phyloP scores from a whole-genome alignment of 768 basidiomycete species.

The Russula sp. region DNA sequence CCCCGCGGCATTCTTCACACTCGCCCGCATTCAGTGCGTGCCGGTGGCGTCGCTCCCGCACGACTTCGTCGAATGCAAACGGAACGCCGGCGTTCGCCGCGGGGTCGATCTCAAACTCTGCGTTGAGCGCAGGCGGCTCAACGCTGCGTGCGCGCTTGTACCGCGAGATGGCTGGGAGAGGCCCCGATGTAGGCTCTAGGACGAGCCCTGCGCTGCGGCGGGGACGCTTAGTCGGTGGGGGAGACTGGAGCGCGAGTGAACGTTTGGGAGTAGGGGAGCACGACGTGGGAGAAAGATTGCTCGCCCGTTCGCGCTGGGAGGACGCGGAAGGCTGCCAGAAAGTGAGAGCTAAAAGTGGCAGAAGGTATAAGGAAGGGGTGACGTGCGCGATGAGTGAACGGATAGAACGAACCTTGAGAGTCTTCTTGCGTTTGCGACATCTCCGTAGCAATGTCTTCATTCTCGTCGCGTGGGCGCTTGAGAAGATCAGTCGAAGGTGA shows the following conservation, averaged over 20 bases:
- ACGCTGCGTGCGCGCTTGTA: background rate
- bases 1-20: constrained; percentile 78
- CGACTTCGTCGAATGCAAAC: constrained; percentile 73
- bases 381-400: background rate
- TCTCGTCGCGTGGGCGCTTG: constrained; percentile 5
- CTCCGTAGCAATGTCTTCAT: background rate
- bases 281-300: background rate
- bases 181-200: background rate
- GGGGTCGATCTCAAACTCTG: constrained; percentile 57
- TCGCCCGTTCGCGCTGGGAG: constrained; percentile 6
- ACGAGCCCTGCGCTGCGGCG: background rate
- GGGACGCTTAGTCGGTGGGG: constrained; percentile 12
- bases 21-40: constrained; percentile 65
- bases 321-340: constrained; percentile 17
- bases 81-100: constrained; percentile 55
- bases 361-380: background rate
- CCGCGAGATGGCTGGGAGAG: background rate
- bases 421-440: constrained; percentile 24
- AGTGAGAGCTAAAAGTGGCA: constrained; percentile 3
- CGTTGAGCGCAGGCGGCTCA: constrained; percentile 10
- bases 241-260: background rate
- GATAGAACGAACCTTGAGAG: constrained; percentile 15
- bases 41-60: constrained; percentile 58
- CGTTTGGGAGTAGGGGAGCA: background rate
- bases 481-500: background rate